Evolutionary conservation across 108 stramenopile species (phyloP), one percentile per base, ranked within the genome.

Genomic region (Conticribra guillardii): DNA sequence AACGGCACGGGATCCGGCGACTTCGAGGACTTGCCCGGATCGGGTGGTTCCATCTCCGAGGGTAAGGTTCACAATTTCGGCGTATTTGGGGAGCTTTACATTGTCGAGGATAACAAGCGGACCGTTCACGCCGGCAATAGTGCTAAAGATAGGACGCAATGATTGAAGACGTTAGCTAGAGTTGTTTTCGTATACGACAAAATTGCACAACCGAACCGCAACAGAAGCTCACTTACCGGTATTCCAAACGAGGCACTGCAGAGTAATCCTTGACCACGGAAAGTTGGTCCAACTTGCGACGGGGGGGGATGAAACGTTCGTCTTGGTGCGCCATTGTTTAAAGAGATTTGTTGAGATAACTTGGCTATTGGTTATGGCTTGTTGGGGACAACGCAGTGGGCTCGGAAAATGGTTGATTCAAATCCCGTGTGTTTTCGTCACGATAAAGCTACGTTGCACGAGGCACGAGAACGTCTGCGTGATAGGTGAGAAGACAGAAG

Each of bases 31-130:
- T 87, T 99, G 98, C 22, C 99, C 99, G 48, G 94, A 90, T 29
- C 99, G 97, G 58, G 74, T 60, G 60, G 95, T 96, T 15, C 99
- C 99, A 72, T 96, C 96, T 4, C 98, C 89, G 26, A 99, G 91
- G 30, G 82, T 89, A 58, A 99, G 85, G 79, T 97, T 97, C 44
- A 99, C 99, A 82, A 99, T 99, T 85, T 99, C 99, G 62, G 95
- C 94, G 71, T 92, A 99, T 79, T 94, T 96, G 47, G 99, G 98
- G 54, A 97, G 88, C 84, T 99, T 99, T 45, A 99, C 99, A 83
- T 99, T 98, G 71, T 99, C 99, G 69, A 99, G 85, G 70, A 99
- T 97, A 41, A 99, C 99, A 55, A 99, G 83, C 53, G 99, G 99
- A 64, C 99, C 99, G 71, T 99, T 98, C 8, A 99, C 99, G 65